Percentiles rank a stretch among this genome's conserved stretches.
Conservation (phyloP, 2,329 filamentous ascomycete genomes). For the Monosporascus sp. region DNA sequence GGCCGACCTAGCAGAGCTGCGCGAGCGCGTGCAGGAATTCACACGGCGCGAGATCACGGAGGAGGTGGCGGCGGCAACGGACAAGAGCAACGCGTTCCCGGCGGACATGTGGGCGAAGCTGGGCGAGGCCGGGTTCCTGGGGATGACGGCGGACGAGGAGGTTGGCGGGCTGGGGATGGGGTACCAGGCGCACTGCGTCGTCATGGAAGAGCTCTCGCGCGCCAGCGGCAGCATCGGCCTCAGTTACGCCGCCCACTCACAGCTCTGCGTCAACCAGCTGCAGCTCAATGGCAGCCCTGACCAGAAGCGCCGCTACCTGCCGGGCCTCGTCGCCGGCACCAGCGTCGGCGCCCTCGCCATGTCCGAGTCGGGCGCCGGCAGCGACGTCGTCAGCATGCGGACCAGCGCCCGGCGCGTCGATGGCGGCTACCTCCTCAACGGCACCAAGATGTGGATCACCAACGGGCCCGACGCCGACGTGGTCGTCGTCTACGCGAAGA, state of each 20-base stretch:
- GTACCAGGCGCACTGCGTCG: conserved; percentile 92
- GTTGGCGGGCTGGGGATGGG: conserved; percentile 88
- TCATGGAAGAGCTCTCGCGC: conserved; percentile 90
- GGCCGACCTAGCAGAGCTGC: conserved; percentile 72
- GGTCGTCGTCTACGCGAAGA: conserved; percentile 97
- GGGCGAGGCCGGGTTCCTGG: conserved; percentile 84
- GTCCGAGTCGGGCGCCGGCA: conserved; percentile 87
- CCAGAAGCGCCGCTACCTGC: conserved; percentile 78
- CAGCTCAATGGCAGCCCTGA: conserved; percentile 77
- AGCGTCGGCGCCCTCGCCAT: conserved; percentile 87
- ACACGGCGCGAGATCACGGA: conserved; percentile 80
- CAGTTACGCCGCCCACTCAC: conserved; percentile 92
- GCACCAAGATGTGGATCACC: conserved; percentile 99
- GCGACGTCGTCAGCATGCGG: conserved; percentile 94
- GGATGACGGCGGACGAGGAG: conserved; percentile 88
- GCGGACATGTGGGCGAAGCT: conserved; percentile 89
- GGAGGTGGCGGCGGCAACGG: conserved; percentile 75
- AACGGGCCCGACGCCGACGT: conserved; percentile 93
- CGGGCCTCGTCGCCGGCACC: conserved; percentile 73
- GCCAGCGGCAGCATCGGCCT: conserved; percentile 80
- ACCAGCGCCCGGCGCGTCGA: conserved; percentile 75
- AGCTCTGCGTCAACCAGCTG: conserved; percentile 94
- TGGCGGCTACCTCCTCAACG: conserved; percentile 80
- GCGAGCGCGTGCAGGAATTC: conserved; percentile 84
- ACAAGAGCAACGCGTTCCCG: conserved; percentile 83